Evolutionary conservation across 2,329 filamentous ascomycete species (phyloP), one percentile per base, ranked within the genome.

Genomic region (Penicillium sp.): DNA sequence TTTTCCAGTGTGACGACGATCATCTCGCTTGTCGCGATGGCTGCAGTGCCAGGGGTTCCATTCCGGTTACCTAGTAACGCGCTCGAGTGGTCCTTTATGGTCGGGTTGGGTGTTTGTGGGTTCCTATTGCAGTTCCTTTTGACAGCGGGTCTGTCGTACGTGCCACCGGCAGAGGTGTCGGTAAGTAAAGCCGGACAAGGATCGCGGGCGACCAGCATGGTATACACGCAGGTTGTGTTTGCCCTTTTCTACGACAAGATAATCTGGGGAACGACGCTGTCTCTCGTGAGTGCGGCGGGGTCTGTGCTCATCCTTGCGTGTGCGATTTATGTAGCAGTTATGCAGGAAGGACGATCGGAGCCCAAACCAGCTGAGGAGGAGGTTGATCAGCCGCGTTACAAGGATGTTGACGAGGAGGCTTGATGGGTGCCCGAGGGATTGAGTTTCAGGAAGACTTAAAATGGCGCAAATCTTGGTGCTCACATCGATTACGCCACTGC

Each of bases 91-190:
- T 72, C 77, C 0, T 81, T 92, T 39, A 76, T 96, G 16, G 53
- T 87, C 0, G 83, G 88, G 37, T 78, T 96, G 4, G 91, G 90
- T 0, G 68, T 85, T 0, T 88, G 88, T 62, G 93, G 93, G 0
- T 93, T 96, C 69, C 72, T 89, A 23, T 89, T 93, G 84, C 93
- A 96, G 82, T 92, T 92, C 64, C 80, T 96, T n/a, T 78, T 96
- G 19, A 95, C 92, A 1, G 83, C 85, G 0, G 92, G 91, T 0
- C 76, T 97, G 48, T 81, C 88, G 25, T 85, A 88, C 59, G 89
- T 93, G 67, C 88, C 88, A 60, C 83, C 82, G 1, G 77, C 78
- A 3, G 57, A 50, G 23, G 59, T 61, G 3, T 56, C 54, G 33
- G 26, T 25, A 11, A 45, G 59, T n/a, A 50, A 49, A 50, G 54